phyloP scores from a whole-genome alignment of 108 stramenopile genomes.

The Pelagomonas calceolata region DNA sequence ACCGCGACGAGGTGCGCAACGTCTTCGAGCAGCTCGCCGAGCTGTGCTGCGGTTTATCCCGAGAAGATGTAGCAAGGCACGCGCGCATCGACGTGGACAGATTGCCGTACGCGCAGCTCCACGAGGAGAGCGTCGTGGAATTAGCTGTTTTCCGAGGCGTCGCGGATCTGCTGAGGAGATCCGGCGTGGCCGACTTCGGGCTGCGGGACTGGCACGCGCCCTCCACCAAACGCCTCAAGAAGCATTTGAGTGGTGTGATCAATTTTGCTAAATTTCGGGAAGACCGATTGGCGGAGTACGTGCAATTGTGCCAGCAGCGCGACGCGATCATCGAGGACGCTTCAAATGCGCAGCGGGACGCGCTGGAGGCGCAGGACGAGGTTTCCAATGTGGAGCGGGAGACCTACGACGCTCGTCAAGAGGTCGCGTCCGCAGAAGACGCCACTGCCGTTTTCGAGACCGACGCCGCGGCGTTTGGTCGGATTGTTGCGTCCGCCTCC shows the following conservation, averaged over 20 bases:
- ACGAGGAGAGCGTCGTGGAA: slow-evolving; percentile 42
- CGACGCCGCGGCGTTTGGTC: no score
- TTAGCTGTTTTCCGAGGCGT: slow-evolving; percentile 31
- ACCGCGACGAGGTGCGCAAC: slow-evolving; percentile 6
- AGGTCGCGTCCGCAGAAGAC: no score
- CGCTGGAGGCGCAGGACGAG: no score
- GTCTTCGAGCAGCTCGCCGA: slow-evolving; percentile 16
- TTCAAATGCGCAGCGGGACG: no score
- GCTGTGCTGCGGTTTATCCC: slow-evolving; percentile 15
- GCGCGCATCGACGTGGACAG: background rate
- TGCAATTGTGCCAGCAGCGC: slow-evolving; percentile 5
- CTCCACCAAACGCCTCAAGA: slow-evolving; percentile 11
- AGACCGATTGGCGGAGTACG: slow-evolving; percentile 18
- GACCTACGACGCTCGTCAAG: no score
- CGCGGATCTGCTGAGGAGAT: slow-evolving; percentile 35
- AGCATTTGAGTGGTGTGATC: slow-evolving; percentile 40
- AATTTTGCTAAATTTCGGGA: slow-evolving; percentile 45
- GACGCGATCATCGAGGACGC: background rate
- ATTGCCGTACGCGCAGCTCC: slow-evolving; percentile 41
- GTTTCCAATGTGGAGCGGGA: no score
- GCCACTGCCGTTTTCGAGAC: no score
- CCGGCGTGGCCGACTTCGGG: slow-evolving; percentile 38
- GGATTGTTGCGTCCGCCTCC: no score
- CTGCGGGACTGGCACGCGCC: slow-evolving; percentile 26
- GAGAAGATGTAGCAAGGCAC: slow-evolving; percentile 16